Conservation (phyloP, 2,329 filamentous ascomycete genomes). For the Simplicillium aogashimaense region DNA sequence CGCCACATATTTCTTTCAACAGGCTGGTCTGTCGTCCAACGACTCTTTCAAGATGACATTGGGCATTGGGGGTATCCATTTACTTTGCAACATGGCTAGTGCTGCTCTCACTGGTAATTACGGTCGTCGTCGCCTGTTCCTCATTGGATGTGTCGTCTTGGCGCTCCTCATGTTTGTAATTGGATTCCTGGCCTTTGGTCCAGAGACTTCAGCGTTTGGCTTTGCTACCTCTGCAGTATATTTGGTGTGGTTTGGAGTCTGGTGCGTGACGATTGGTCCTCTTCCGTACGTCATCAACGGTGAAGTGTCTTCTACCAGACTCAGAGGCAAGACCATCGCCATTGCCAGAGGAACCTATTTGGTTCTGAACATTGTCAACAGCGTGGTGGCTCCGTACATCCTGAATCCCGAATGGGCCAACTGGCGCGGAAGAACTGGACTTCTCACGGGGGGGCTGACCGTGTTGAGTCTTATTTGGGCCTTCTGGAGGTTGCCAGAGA, state of each 20-base stretch:
- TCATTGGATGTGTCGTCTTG: slow-evolving; percentile 6
- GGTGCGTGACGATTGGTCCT: slow-evolving; percentile 23
- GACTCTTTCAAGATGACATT: slow-evolving; percentile 1
- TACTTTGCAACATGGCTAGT: slow-evolving; percentile 3
- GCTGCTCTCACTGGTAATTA: slow-evolving; percentile 2
- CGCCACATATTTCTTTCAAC: slow-evolving; percentile 1
- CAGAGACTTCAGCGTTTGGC: slow-evolving; percentile 1
- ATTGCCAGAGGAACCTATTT: slow-evolving; percentile 20
- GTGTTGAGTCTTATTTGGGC: slow-evolving; percentile 31
- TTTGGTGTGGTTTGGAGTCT: slow-evolving; percentile 11
- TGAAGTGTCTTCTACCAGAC: slow-evolving; percentile 21
- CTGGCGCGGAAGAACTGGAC: slow-evolving; percentile 26
- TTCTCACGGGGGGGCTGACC: slow-evolving; percentile 24
- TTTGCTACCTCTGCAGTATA: slow-evolving; percentile 20
- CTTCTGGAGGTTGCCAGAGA: slow-evolving; percentile 30
- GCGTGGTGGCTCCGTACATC: slow-evolving; percentile 13
- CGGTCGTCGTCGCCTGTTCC: slow-evolving; percentile 7
- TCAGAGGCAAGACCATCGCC: slow-evolving; percentile 21
- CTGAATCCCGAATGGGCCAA: slow-evolving; percentile 23
- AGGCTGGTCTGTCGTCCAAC: neutral
- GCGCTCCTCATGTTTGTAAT: slow-evolving; percentile 5
- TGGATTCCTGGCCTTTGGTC: slow-evolving; percentile 1
- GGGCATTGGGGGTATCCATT: neutral
- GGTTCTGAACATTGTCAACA: slow-evolving; percentile 11
- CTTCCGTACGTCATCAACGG: slow-evolving; percentile 22